Base-by-base conservation (phyloP, 2,329 filamentous ascomycete genomes). In the Bipolaris zeicola region DNA sequence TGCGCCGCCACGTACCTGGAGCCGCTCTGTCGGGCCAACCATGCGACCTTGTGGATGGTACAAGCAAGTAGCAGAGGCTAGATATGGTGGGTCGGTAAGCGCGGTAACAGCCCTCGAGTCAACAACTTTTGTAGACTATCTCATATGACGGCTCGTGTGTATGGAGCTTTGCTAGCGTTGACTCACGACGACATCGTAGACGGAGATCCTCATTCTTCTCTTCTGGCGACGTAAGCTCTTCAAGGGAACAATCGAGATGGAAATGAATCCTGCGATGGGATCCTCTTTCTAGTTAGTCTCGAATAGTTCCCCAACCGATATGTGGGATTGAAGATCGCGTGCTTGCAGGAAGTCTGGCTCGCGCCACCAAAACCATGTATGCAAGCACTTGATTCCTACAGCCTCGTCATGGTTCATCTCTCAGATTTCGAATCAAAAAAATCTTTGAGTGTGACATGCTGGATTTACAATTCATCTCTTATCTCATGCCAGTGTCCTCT, bases 1-100 rank as follows among this genome's bases (percentile, higher is more conserved):
- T 49, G 58, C 53, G 63, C 64, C 61, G 57, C 60, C 60, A 18
- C 22, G 22, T 28, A 41, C 53, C 47, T 57, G 46, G 50, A 62
- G 39, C 55, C 60, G 44, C 18, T 38, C 44, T 11, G 26, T 16
- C 50, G 60, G 62, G 39, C 33, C 33, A 33, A 18, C 7, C 26
- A 50, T 46, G 39, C 26, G 45, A 14, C 46, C 37, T 31, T 38
- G 46, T 31, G 38, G 37, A 46, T 20, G 31, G n/a, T 39, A 14
- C 18, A 50, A 46, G 16, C 36, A 42, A 10, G 16, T 28, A 13
- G 31, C 43, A 50, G 45, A 39, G 36, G 22, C 6, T 22, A 38
- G n/a, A 48, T 10, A 48, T 37, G 20, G 34, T 26, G 34, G 34
- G 45, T 8, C 20, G 20, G 45, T 48, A 48, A 48, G 45, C 45